Evolutionary conservation across 148 eudicot genomes (phyloP).

Genomic region (Pharnaceum exiguum): DNA sequence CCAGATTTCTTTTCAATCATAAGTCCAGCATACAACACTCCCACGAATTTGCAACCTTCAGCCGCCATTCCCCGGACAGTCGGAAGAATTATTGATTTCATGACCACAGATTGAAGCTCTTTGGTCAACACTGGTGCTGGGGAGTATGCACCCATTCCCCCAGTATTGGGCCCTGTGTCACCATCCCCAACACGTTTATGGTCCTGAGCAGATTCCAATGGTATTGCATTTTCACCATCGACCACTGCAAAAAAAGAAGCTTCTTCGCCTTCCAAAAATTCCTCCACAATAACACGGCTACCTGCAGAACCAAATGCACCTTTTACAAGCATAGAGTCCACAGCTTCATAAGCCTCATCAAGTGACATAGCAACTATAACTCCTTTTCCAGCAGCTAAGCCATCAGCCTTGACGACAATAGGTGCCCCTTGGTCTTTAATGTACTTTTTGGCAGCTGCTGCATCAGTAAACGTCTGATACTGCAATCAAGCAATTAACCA

Average conservation of each 20-base stretch:
- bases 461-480: constrained; percentile 80
- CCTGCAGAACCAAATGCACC: constrained; percentile 77
- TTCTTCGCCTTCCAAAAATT: constrained; percentile 90
- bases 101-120: constrained; percentile 69
- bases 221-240: constrained; percentile 85
- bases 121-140: constrained; percentile 86
- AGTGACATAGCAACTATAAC: constrained; percentile 83
- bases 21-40: constrained; percentile 87
- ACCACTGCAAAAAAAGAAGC: constrained; percentile 92
- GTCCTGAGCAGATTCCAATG: constrained; percentile 94
- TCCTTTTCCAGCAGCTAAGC: constrained; percentile 97
- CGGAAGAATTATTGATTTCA: constrained; percentile 76
- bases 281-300: constrained; percentile 72
- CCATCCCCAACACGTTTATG: constrained; percentile 95
- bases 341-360: constrained; percentile 79
- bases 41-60: constrained; percentile 95
- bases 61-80: constrained; percentile 83
- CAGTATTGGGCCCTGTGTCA: constrained; percentile 90
- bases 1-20: constrained; percentile 96
- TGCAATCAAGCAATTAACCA: too few species aligned
- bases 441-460: constrained; percentile 72
- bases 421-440: constrained; percentile 85
- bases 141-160: constrained; percentile 98
- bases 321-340: constrained; percentile 80
- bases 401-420: constrained; percentile 87